Conservation (phyloP, 176 grass and related monocot genomes). For the Triticum timopheevii region DNA sequence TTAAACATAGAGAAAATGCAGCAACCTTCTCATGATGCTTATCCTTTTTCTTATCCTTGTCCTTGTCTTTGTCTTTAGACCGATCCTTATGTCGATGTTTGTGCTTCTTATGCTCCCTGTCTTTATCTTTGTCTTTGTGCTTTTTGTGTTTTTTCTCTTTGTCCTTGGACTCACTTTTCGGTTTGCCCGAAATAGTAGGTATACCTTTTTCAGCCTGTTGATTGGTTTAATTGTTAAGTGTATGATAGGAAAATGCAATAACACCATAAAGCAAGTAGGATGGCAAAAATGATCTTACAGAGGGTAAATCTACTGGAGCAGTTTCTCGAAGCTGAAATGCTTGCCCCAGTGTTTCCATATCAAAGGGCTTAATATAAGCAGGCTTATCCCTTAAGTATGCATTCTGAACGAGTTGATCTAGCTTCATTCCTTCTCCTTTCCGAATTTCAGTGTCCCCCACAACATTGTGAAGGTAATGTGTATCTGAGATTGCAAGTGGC, state of each 20-base stretch:
- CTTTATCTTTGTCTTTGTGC: slow-evolving; percentile 86
- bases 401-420: slow-evolving; percentile 83
- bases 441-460: slow-evolving; percentile 92
- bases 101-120: slow-evolving; percentile 98
- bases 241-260: slow-evolving; percentile 8
- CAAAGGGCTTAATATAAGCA: slow-evolving; percentile 68
- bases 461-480: slow-evolving; percentile 93
- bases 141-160: slow-evolving; percentile 98
- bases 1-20: slow-evolving; percentile 21
- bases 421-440: slow-evolving; percentile 97
- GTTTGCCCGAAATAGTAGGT: slow-evolving; percentile 79
- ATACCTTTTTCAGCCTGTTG: slow-evolving; percentile 76
- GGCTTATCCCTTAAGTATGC: slow-evolving; percentile 70
- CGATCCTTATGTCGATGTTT: slow-evolving; percentile 94
- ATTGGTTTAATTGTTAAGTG: slow-evolving; percentile 2
- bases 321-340: slow-evolving; percentile 91
- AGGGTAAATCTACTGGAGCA: slow-evolving; percentile 74
- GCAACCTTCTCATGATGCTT: slow-evolving; percentile 88
- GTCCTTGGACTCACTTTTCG: slow-evolving; percentile 77
- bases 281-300: slow-evolving; percentile 60
- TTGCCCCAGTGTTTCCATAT: slow-evolving; percentile 77
- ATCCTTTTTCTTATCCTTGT: slow-evolving; percentile 94
- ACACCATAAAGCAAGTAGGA: not conserved
- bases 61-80: slow-evolving; percentile 83
- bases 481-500: slow-evolving; percentile 81